phyloP scores from a whole-genome alignment of 2,329 filamentous ascomycete genomes.

The Biscogniauxia sp. region DNA sequence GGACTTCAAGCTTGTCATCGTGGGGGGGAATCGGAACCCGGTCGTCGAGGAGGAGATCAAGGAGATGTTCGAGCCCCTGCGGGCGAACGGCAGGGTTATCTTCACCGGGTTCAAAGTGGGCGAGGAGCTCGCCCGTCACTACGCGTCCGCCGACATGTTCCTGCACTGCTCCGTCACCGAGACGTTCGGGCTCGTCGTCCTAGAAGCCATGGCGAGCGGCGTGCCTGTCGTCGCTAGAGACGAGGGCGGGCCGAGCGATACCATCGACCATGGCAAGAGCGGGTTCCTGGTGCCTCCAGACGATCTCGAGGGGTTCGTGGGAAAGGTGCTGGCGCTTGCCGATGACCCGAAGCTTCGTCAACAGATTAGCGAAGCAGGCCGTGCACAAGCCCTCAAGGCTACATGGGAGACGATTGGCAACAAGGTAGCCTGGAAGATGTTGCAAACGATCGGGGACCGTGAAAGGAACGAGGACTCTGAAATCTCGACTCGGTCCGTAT shows the following conservation, averaged over 20 bases:
- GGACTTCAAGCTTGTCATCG: conserved; percentile 62
- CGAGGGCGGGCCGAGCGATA: conserved; percentile 68
- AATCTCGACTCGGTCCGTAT: too few species aligned
- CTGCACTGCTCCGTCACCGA: conserved; percentile 70
- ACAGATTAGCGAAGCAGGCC: conserved; percentile 46
- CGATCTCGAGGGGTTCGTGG: conserved; percentile 59
- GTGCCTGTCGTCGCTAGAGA: conserved; percentile 68
- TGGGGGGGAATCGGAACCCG: conserved; percentile 65
- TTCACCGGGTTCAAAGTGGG: conserved; percentile 66
- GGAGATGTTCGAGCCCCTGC: conserved; percentile 53
- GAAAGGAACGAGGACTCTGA: conserved; percentile 27
- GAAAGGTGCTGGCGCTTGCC: conserved; percentile 49
- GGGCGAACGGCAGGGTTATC: conserved; percentile 51
- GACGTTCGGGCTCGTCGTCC: conserved; percentile 68
- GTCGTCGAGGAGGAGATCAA: conserved; percentile 61
- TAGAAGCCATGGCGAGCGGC: conserved; percentile 70
- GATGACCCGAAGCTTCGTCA: conserved; percentile 42
- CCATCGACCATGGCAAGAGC: conserved; percentile 56
- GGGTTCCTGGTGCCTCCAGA: conserved; percentile 60
- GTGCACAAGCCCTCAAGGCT: conserved; percentile 57
- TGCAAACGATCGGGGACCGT: conserved; percentile 49
- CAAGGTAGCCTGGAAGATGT: conserved; percentile 63
- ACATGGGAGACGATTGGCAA: conserved; percentile 74
- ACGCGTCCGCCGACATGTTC: conserved; percentile 68
- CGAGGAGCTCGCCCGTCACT: conserved; percentile 59